A percentile compares a stretch with the other conserved stretches of the same genome.
Conservation (phyloP, 805 yeast species). For the Starmera quercuum region DNA sequence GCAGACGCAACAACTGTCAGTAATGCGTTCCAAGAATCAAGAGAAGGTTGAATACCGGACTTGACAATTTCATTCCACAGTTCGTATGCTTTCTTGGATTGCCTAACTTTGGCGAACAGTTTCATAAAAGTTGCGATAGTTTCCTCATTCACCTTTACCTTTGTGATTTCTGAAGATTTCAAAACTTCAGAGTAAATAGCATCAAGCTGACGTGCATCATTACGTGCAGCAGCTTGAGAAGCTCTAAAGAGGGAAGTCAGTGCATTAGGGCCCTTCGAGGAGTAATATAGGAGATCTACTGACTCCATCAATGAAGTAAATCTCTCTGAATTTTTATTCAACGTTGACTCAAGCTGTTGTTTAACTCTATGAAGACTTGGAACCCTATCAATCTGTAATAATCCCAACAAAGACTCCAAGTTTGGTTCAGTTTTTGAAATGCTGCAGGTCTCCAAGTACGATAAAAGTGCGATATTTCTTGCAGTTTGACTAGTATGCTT, state of each 20-base stretch:
- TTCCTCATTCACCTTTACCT: constrained; percentile 28
- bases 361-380: constrained; percentile 2
- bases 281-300: constrained; percentile 5
- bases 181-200: constrained; percentile 10
- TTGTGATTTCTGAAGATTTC: constrained; percentile 19
- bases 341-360: not conserved
- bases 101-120: constrained; percentile 30
- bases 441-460: constrained; percentile 12
- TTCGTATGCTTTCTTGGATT: constrained; percentile 28
- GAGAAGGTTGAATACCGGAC: constrained; percentile 31
- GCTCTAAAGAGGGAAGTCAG: constrained; percentile 11
- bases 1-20: constrained; percentile 35
- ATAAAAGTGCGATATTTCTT: constrained; percentile 3
- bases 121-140: constrained; percentile 39
- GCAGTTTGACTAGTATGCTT: not conserved
- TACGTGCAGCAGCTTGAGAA: constrained; percentile 6
- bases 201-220: constrained; percentile 6
- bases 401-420: constrained; percentile 5
- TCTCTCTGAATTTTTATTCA: constrained; percentile 6
- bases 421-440: constrained; percentile 3
- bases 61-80: constrained; percentile 44
- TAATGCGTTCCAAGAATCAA: constrained; percentile 53
- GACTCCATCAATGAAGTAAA: constrained; percentile 2
- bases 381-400: constrained; percentile 8
- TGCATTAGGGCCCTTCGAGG: constrained; percentile 16